Percentiles rank a stretch among this genome's conserved stretches.
Evolutionary conservation across 352 stramenopile genomes (phyloP).

Genomic region (Saprolegnia diclina): DNA sequence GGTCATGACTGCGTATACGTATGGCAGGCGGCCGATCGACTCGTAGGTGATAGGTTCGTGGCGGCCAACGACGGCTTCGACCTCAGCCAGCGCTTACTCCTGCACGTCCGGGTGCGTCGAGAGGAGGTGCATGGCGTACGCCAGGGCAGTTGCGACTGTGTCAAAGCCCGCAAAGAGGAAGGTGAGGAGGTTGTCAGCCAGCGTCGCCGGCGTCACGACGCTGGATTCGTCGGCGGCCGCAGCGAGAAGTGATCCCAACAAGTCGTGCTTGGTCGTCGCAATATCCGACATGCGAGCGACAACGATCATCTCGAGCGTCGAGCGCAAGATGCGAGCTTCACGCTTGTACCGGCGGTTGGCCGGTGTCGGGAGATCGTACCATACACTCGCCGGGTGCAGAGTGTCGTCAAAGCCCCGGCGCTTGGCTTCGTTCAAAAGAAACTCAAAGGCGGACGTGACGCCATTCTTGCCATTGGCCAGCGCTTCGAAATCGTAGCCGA

Average conservation of each 20-base stretch:
- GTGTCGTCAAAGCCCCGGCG: not conserved
- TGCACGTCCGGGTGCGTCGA: slow-evolving; percentile 49
- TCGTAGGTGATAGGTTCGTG: slow-evolving; percentile 38
- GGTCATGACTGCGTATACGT: slow-evolving; percentile 57
- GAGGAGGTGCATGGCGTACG: slow-evolving; percentile 72
- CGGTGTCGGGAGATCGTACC: slow-evolving; percentile 3
- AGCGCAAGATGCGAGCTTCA: not conserved
- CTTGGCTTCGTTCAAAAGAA: slow-evolving; percentile 15
- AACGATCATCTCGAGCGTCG: not conserved
- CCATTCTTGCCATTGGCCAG: not conserved
- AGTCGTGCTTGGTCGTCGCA: slow-evolving; percentile 5
- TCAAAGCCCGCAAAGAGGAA: slow-evolving; percentile 84
- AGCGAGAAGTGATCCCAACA: slow-evolving; percentile 26
- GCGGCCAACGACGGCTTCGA: slow-evolving; percentile 24
- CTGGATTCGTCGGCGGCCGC: slow-evolving; percentile 20
- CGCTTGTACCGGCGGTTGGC: not conserved
- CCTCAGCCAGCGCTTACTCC: slow-evolving; percentile 51
- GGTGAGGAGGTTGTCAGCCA: slow-evolving; percentile 65
- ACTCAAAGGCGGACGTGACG: slow-evolving; percentile 4
- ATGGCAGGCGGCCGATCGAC: slow-evolving; percentile 51
- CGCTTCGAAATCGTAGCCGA: not conserved
- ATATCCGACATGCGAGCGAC: not conserved
- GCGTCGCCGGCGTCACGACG: slow-evolving; percentile 33
- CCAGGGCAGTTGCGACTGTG: slow-evolving; percentile 65
- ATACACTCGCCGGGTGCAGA: not conserved